These are phyloP conservation scores for Leucocoprinus leucothites DNA, from an alignment of 768 basidiomycete species.

Conservation along the genomic window DNA sequence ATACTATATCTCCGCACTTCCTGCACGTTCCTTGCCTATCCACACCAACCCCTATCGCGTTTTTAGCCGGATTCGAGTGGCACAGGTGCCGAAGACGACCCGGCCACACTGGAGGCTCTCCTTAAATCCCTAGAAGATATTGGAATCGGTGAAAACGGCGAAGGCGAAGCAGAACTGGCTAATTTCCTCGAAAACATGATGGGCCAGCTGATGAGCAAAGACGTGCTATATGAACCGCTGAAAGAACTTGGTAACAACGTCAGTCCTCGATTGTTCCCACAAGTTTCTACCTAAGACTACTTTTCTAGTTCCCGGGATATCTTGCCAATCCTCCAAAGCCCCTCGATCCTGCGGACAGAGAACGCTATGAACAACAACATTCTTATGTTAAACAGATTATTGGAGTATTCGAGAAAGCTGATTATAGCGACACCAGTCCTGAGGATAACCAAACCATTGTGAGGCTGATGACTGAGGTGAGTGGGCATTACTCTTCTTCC, in stretches of 20 bases:
- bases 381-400: conserved; percentile 55
- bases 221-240: conserved; percentile 82
- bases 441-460: conserved; percentile 47
- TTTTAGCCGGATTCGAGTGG: conserved; percentile 19
- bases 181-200: conserved; percentile 79
- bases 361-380: conserved; percentile 64
- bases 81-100: conserved; percentile 17
- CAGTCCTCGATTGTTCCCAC: conserved; percentile 15
- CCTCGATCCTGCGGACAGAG: conserved; percentile 54
- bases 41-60: background rate
- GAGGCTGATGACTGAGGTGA: conserved; percentile 74
- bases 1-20: background rate
- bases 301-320: conserved; percentile 71
- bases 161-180: conserved; percentile 53
- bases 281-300: background rate
- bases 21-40: background rate
- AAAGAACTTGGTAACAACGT: conserved; percentile 77
- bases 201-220: conserved; percentile 77
- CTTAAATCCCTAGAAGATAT: conserved; percentile 42
- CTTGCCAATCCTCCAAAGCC: conserved; percentile 52
- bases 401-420: conserved; percentile 58
- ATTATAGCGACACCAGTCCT: conserved; percentile 54
- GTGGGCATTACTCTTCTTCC: conserved; percentile 7
- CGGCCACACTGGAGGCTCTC: conserved; percentile 48
- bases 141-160: conserved; percentile 36